phyloP scores from a whole-genome alignment of 2,329 filamentous ascomycete genomes.

The Berkeleyomyces basicola region DNA sequence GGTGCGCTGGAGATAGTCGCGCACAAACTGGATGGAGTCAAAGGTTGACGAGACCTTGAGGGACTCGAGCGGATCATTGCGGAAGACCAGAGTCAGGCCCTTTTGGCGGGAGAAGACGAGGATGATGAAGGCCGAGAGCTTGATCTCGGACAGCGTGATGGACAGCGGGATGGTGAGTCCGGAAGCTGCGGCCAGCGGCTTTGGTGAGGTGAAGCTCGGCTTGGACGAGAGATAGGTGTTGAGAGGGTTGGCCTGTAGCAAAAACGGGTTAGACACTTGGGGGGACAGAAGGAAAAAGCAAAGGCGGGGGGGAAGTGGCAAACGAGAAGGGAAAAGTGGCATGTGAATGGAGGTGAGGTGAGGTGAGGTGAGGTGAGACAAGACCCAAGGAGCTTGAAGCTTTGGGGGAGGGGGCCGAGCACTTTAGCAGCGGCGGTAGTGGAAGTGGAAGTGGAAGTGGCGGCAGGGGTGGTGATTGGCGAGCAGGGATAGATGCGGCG shows the following conservation, averaged over 20 bases:
- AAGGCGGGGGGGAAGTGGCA: neutral
- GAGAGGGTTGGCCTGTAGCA: conserved; percentile 66
- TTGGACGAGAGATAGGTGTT: conserved; percentile 91
- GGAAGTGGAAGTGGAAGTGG: neutral
- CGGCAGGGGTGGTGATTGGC: neutral
- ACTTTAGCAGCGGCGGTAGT: neutral
- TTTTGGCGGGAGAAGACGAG: conserved; percentile 96
- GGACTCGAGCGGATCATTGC: conserved; percentile 94
- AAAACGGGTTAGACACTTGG: conserved; percentile 4
- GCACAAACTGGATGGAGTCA: conserved; percentile 95
- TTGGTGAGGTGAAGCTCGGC: conserved; percentile 79
- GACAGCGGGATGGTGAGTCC: conserved; percentile 94
- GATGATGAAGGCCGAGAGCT: conserved; percentile 92
- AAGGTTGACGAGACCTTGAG: conserved; percentile 98
- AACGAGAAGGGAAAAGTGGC: neutral
- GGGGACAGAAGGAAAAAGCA: neutral
- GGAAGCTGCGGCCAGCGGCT: conserved; percentile 78
- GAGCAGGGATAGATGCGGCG: too few relatives aligned
- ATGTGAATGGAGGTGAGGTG: neutral
- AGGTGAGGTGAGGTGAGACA: neutral
- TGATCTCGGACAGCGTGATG: conserved; percentile 90
- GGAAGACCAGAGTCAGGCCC: conserved; percentile 87
- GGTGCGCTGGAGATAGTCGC: conserved; percentile 88
- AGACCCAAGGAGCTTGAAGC: neutral
- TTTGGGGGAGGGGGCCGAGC: neutral